Evolutionary conservation across 1,284 basidiomycete genomes (phyloP), one percentile per base, ranked within the genome.

Genomic region (Cutaneotrichosporon dermatis): DNA sequence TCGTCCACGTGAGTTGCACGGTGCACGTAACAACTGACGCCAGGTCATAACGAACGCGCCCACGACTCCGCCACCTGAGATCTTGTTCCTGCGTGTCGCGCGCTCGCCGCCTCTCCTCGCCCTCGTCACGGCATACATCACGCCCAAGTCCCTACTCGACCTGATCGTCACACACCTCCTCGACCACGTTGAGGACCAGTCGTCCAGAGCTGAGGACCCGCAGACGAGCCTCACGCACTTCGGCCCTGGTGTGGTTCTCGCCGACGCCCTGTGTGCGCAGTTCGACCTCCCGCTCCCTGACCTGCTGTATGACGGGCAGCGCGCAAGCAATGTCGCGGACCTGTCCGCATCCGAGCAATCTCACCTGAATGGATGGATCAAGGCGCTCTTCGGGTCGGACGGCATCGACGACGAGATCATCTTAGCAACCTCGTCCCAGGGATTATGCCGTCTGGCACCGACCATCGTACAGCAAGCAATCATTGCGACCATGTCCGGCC

Each of bases 401-500:
- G 77, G 77, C 34, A 79, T 79, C 49, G 76, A 77, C 45, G 77
- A 79, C 54, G 72, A 77, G 41, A 71, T 75, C n/a, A 61, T 79
- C 4, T 65, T 76, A 2, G 71, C 78, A n/a, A 82, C 82, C 0
- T 71, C 79, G 1, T 80, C 81, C n/a, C 71, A 70, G 12, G 71
- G 73, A n/a, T 72, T 83, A 11, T 75, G 80, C 39, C 68, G 72
- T 6, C 72, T 82, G 2, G 74, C 80, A 0, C 73, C 81, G 0
- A 79, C n/a, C 1, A 69, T 83, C n/a, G 78, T 81, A 37, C 74
- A 79, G 12, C 82, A 83, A 60, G 76, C 78, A 6, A 76, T 82
- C 54, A 61, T 69, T 2, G 82, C 82, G 0, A 76, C 76, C 33
- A 68, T 76, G 7, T 62, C 72, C 1, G 80, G 79, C 25, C 69